Conservation (phyloP, 176 grass and related monocot genomes). For the Lolium perenne region DNA sequence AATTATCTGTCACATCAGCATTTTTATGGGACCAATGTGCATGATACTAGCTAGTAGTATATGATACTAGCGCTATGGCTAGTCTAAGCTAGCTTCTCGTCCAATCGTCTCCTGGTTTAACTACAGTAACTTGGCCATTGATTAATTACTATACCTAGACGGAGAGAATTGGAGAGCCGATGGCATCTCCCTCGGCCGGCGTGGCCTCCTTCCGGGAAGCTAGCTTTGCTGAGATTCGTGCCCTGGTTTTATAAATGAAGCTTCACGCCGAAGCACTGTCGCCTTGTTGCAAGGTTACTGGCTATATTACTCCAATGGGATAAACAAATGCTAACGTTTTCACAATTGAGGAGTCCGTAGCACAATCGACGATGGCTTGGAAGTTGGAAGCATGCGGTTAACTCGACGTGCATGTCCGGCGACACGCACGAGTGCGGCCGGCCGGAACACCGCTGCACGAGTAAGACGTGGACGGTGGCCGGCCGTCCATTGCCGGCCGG, state of each 20-base stretch:
- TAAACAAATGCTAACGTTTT: too few relatives aligned
- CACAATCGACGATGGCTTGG: background rate
- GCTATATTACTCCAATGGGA: too few relatives aligned
- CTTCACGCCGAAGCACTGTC: background rate
- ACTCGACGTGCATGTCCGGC: background rate
- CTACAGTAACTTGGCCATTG: background rate
- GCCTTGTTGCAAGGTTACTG: background rate
- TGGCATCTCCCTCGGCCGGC: conserved; percentile 6
- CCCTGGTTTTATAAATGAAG: background rate
- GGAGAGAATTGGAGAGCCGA: background rate
- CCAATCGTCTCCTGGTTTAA: background rate
- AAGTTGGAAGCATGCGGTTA: background rate
- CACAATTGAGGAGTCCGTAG: too few relatives aligned
- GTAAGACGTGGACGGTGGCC: background rate
- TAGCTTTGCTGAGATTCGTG: conserved; percentile 15
- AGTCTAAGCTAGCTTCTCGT: background rate
- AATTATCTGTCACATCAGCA: too few relatives aligned
- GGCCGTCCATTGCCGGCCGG: too few relatives aligned
- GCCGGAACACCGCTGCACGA: background rate
- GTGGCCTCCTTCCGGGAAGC: conserved; percentile 54
- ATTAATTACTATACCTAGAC: background rate
- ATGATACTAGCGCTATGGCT: too few relatives aligned
- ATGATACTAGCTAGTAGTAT: too few relatives aligned
- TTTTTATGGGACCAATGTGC: too few relatives aligned
- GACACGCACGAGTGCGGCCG: background rate